Conservation (phyloP, 768 basidiomycete genomes). For the Leccinum barrowsii region DNA sequence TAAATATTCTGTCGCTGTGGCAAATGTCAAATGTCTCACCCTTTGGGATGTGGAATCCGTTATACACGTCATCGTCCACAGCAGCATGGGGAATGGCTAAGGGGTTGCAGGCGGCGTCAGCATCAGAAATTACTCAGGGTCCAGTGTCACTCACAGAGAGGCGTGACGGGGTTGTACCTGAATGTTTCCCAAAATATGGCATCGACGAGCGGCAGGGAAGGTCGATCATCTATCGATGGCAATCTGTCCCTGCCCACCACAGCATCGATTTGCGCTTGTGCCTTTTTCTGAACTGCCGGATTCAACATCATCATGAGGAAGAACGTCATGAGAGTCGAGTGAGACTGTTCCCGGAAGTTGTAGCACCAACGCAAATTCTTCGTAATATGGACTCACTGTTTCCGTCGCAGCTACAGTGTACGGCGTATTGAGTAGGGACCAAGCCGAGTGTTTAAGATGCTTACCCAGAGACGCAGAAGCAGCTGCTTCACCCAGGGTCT, state of each 20-base stretch:
- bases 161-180: background rate
- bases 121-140: too few species aligned
- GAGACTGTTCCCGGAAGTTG: background rate
- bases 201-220: constrained; percentile 6
- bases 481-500: constrained; percentile 3
- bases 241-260: constrained; percentile 4
- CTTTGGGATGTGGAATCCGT: constrained; percentile 48
- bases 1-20: background rate
- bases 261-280: constrained; percentile 9
- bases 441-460: background rate
- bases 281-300: constrained; percentile 3
- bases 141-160: constrained; percentile 1
- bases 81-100: constrained; percentile 24
- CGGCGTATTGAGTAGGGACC: background rate
- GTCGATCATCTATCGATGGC: constrained; percentile 9
- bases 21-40: background rate
- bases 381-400: background rate
- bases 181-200: constrained; percentile 5
- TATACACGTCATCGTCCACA: constrained; percentile 40
- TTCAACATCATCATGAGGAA: constrained; percentile 9
- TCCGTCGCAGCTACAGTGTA: background rate
- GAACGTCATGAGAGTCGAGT: constrained; percentile 1
- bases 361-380: background rate
- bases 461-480: constrained; percentile 11
- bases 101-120: background rate